Conservation (phyloP, 2,329 filamentous ascomycete species). For the Aureobasidium sp. region DNA sequence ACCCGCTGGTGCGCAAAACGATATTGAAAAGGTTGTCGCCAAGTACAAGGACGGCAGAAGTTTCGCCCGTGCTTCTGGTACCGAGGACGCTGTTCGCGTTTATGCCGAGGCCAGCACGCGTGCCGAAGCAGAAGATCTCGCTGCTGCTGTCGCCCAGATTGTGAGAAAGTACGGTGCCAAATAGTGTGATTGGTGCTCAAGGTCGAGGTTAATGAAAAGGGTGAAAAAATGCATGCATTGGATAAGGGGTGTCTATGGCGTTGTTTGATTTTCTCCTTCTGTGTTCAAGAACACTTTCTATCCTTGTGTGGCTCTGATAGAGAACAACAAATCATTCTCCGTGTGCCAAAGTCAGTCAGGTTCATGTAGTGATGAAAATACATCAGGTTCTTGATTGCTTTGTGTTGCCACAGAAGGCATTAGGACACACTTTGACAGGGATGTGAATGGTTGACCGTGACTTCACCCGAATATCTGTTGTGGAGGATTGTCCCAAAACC, state of each 20-base stretch:
- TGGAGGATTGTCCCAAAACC: too few relatives aligned
- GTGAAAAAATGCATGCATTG: conserved; percentile 1
- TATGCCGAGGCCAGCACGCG: conserved; percentile 68
- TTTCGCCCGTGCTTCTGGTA: conserved; percentile 88
- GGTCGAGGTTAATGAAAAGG: neutral
- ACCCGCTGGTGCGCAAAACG: conserved; percentile 68
- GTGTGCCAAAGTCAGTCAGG: neutral
- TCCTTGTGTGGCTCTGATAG: neutral
- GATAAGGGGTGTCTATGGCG: neutral
- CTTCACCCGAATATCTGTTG: too few relatives aligned
- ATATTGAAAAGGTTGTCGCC: conserved; percentile 79
- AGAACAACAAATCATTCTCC: neutral
- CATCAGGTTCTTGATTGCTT: too few relatives aligned
- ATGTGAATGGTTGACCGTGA: too few relatives aligned
- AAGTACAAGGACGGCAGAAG: conserved; percentile 85
- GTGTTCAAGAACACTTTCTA: neutral
- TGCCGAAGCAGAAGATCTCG: conserved; percentile 16
- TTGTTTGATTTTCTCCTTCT: neutral
- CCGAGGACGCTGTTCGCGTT: conserved; percentile 90
- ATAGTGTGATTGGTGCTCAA: neutral
- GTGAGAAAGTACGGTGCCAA: conserved; percentile 13
- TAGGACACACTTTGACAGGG: too few relatives aligned
- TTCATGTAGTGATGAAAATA: neutral
- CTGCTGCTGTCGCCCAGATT: conserved; percentile 13
- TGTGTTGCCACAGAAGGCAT: too few relatives aligned